Percentiles rank a stretch among this genome's conserved stretches.
Conservation (phyloP, 176 grass and related monocot genomes). For the Neostapfia colusana region DNA sequence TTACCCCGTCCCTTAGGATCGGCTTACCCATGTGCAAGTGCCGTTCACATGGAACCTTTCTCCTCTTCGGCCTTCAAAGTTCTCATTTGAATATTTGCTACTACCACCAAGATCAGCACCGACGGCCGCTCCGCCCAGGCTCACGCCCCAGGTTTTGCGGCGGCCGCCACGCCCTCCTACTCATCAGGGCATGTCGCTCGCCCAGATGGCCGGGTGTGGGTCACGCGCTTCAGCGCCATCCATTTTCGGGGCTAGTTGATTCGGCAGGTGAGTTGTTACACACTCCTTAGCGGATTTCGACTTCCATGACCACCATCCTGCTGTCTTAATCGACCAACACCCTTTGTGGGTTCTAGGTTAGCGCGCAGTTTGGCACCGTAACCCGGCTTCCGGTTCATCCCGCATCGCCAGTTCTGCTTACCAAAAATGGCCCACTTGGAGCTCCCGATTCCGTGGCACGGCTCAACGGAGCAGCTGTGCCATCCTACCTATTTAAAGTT, state of each 20-base stretch:
- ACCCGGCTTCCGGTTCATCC: too few relatives aligned
- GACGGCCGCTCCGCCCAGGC: slow-evolving; percentile 58
- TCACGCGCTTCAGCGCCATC: slow-evolving; percentile 64
- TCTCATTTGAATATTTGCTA: slow-evolving; percentile 79
- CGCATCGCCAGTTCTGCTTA: too few relatives aligned
- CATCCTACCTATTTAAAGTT: slow-evolving; percentile 87
- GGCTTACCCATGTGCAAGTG: slow-evolving; percentile 65
- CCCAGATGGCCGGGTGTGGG: slow-evolving; percentile 61
- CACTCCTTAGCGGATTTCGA: slow-evolving; percentile 33
- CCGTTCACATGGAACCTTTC: slow-evolving; percentile 87
- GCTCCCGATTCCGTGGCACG: slow-evolving; percentile 54
- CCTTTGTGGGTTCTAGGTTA: slow-evolving; percentile 30
- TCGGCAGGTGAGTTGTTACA: slow-evolving; percentile 82
- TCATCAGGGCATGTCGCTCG: slow-evolving; percentile 14
- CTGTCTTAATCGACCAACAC: slow-evolving; percentile 45
- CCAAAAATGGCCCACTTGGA: slow-evolving; percentile 59
- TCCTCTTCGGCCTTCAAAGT: slow-evolving; percentile 81
- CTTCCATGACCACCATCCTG: too few relatives aligned
- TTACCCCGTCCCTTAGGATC: slow-evolving; percentile 48
- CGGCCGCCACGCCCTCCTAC: slow-evolving; percentile 53
- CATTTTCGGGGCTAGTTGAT: slow-evolving; percentile 84
- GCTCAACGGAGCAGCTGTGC: slow-evolving; percentile 50
- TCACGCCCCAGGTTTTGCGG: slow-evolving; percentile 57
- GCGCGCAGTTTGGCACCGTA: too few relatives aligned
- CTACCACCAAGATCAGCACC: slow-evolving; percentile 73